Base-by-base conservation (phyloP, 306 rosid genomes). In the Ammopiptanthus mongolicus region DNA sequence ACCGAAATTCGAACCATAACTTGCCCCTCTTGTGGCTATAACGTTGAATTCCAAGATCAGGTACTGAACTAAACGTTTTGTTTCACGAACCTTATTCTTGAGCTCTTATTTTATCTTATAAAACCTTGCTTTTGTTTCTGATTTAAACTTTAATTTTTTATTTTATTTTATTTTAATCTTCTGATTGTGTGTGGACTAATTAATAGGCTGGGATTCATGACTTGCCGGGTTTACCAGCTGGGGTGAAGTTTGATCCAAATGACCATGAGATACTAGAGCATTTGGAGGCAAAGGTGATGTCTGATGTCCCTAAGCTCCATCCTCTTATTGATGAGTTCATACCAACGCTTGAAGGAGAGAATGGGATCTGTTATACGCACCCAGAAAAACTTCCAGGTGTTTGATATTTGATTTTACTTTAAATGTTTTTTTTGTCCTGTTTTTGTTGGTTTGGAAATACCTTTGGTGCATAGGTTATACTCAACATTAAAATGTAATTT, bases 361-460 rank as follows among this genome's bases (percentile, higher is more conserved):
- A 93, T 63, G 98, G 98, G 15, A 95, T 95, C 57, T 95, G 99
- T 78, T 95, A 89, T 33, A 95, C 97, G 0, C 99, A 95, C 77
- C 98, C 97, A 31, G 90, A 93, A 81, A 91, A 88, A 50, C 80
- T 93, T 5, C 98, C 98, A 79, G 97, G 98, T 92, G 3, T 48
- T 5, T 39, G 2, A 23, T 65, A 11, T 25, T 36, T 47, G 36
- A 21, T 63, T 21, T 59, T 65, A 0, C 1, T 2, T 18, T 8
- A 6, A 11, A 3, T 5, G 13, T 41, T 57, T 1, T 63, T 39
- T 66, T 1, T 41, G 59, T 55, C 1, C 56, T 65, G 12, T 39
- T 34, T 23, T 5, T 10, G 57, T n/a, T n/a, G 47, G 61, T 41
- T 47, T 73, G 64, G 67, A 48, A 52, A 17, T 71, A n/a, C 37